Base-by-base conservation (phyloP, 306 rosid genomes). In the Adenanthera pavonina region DNA sequence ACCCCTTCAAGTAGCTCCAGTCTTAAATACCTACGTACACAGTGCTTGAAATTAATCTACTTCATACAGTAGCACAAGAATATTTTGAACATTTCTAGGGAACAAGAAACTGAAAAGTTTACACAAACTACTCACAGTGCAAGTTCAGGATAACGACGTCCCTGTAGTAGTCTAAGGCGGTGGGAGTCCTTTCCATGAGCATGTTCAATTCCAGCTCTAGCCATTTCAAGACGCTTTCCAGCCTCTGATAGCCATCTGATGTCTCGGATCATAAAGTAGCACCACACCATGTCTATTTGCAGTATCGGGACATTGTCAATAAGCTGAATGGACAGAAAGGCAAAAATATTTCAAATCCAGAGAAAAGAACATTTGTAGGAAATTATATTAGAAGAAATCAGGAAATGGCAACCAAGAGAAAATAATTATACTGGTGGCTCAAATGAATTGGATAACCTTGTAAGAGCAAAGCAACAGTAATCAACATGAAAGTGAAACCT, bases 241-340 rank as follows among this genome's bases (percentile, higher is more conserved):
- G 99, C 99, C 80, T 88, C 97, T 3, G 97, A 87, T 81, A 95
- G 90, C 92, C 94, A 88, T 79, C 84, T 87, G 43, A 95, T 89
- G 80, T 95, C 97, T 86, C 87, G 89, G 56, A 93, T 89, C 99
- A 95, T 95, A 86, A 95, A 93, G 85, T 95, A 95, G 92, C 99
- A 95, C 99, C 99, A 95, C 41, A 93, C 99, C 91, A 92, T 95
- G 92, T 95, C 97, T 77, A 92, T 86, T 93, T 92, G 99, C 65
- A 95, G 91, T 80, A 93, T 95, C 34, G 99, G 90, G 78, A 93
- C 94, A 85, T 93, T 95, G 85, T 93, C 99, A 69, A 95, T 78
- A 81, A 90, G 85, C 99, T 95, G 91, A 79, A 76, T 19, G 69
- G 74, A 81, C 77, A 76, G 65, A 80, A 69, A 75, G 70, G 72